Conservation (phyloP, 2,329 filamentous ascomycete species). For the Epichloe hybrida region DNA sequence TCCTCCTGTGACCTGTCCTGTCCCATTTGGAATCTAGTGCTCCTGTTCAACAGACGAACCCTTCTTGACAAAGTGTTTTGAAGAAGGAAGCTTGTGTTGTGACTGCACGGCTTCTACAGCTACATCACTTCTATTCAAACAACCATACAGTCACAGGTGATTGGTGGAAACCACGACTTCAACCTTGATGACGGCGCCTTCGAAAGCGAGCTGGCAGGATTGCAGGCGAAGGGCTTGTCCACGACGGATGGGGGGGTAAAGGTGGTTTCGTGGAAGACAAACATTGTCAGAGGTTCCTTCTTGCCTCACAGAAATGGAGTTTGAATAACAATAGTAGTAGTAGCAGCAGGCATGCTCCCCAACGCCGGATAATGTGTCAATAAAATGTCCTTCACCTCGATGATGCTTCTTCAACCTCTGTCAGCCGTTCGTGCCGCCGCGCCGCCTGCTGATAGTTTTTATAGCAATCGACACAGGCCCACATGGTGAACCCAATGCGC, state of each 20-base stretch:
- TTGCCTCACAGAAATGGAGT: constrained; percentile 31
- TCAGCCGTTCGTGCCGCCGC: no score
- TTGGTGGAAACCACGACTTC: constrained; percentile 40
- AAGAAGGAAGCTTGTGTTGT: no score
- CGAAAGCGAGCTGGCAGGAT: constrained; percentile 11
- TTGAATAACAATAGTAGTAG: no score
- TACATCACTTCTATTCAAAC: no score
- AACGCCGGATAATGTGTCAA: no score
- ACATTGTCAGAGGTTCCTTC: constrained; percentile 18
- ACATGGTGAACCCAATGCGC: neutral
- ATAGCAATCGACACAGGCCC: neutral
- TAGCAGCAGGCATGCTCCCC: no score
- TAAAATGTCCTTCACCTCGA: no score
- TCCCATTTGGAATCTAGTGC: no score
- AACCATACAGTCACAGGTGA: constrained; percentile 18
- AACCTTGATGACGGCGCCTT: constrained; percentile 24
- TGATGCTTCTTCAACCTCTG: no score
- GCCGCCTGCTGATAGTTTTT: neutral
- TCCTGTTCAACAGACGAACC: neutral
- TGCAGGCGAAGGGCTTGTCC: constrained; percentile 8
- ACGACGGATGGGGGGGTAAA: constrained; percentile 25
- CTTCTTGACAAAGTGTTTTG: no score
- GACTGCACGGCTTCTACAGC: no score
- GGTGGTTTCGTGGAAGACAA: constrained; percentile 31
- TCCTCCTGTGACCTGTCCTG: neutral